These are phyloP conservation scores for Blastocystis sp. DNA, from an alignment of 352 stramenopile genomes.

Conservation along the genomic window DNA sequence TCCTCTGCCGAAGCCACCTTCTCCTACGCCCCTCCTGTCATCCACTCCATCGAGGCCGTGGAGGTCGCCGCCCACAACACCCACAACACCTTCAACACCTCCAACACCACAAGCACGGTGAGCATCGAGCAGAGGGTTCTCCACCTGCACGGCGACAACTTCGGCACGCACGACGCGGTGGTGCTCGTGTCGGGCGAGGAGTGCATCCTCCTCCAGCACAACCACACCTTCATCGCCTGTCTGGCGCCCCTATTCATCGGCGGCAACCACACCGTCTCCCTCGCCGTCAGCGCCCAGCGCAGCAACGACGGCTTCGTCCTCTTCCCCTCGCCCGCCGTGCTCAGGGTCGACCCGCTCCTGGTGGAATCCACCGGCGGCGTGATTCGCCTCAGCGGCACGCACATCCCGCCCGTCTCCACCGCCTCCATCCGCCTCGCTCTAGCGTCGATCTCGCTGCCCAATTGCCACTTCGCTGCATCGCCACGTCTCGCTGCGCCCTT, in stretches of 20 bases:
- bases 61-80: neutral
- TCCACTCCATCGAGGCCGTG: neutral
- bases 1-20: neutral
- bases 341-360: neutral
- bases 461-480: slow-evolving; percentile 7
- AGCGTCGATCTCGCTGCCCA: neutral
- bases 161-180: neutral
- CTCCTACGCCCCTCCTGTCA: slow-evolving; percentile 4
- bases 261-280: neutral
- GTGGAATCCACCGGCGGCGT: neutral
- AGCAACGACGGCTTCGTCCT: neutral
- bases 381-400: neutral
- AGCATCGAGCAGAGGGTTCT: slow-evolving; percentile 11
- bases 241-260: slow-evolving; percentile 23
- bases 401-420: slow-evolving; percentile 2
- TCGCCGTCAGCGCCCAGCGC: neutral
- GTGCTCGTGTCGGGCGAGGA: slow-evolving; percentile 22
- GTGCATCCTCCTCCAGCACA: slow-evolving; percentile 27
- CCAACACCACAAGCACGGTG: neutral
- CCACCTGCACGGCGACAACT: neutral
- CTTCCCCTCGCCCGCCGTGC: slow-evolving; percentile 1
- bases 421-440: neutral
- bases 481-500: neutral
- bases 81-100: neutral
- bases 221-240: slow-evolving; percentile 7